These are phyloP conservation scores for Leucoagaricus sp. DNA, from an alignment of 1,284 basidiomycete genomes.

Conservation along the genomic window DNA sequence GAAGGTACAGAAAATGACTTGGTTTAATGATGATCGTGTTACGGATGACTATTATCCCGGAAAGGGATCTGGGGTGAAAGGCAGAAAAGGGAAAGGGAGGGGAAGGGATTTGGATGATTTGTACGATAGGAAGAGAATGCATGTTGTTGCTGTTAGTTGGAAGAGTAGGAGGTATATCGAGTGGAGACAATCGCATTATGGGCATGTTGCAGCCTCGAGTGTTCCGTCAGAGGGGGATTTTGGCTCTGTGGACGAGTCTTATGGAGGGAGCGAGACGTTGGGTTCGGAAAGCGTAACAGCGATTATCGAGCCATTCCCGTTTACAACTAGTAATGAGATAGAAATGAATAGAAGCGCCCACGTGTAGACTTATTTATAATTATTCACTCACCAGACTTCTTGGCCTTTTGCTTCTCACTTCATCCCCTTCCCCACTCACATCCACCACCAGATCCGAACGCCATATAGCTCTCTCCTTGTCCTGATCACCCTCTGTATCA, in stretches of 20 bases:
- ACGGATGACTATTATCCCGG: slow-evolving; percentile 12
- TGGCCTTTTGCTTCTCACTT: too few relatives aligned
- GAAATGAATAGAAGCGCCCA: too few relatives aligned
- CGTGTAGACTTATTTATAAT: too few relatives aligned
- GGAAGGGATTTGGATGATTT: background rate
- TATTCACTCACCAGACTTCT: too few relatives aligned
- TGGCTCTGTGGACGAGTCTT: background rate
- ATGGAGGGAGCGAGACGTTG: background rate
- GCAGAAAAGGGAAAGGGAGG: background rate
- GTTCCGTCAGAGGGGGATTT: background rate
- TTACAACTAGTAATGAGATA: background rate
- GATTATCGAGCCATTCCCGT: slow-evolving; percentile 11
- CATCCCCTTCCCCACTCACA: too few relatives aligned
- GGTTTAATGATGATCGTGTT: background rate
- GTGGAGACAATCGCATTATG: slow-evolving; percentile 1
- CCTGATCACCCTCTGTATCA: background rate
- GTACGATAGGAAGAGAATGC: background rate
- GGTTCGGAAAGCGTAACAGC: background rate
- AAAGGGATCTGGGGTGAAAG: background rate
- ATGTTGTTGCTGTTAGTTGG: slow-evolving; percentile 7
- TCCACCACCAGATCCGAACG: too few relatives aligned
- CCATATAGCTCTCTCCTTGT: too few relatives aligned
- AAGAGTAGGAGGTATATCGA: slow-evolving; percentile 1
- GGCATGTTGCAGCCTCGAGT: background rate
- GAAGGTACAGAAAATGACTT: slow-evolving; percentile 3